Evolutionary conservation across 23 red algal genomes (phyloP), one percentile per base, ranked within the genome.

Genomic region (Gracilaria domingensis): DNA sequence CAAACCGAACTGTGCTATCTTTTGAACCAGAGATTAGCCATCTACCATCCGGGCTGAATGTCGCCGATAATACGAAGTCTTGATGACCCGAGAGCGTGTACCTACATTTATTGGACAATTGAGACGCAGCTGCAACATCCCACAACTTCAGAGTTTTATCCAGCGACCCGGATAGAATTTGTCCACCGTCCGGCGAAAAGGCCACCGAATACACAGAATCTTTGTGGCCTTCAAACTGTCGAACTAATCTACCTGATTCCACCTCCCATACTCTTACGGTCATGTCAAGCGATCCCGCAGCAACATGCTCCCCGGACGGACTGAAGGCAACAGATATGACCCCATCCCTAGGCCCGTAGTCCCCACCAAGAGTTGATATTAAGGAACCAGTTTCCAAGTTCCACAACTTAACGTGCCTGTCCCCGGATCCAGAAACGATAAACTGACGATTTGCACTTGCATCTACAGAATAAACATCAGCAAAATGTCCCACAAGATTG

Each of bases 171-270:
- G 96, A 98, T 35, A 98, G 69, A 39, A 98, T 44, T 51, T 82
- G 34, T 40, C 92, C 45, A 28, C 96, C 91, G 61, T 98, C 96
- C 26, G 88, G 92, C 30, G 96, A 98, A 83, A 98, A 98, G 16
- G 96, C 96, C 14, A 98, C 96, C 20, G 96, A 94, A 59, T 98
- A 98, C 42, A 98, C 96, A 57, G 96, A 98, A 71, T 98, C 96
- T n/a, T 86, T 74, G 67, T 98, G 96, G 4, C 93, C 92, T 29
- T 91, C 92, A 75, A 98, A 93, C 64, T 74, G 59, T 39, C 93
- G 79, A 26, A 98, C 92, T 1, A 98, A 16, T 26, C 88, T 59
- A 23, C 79, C 56, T 12, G 91, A 86, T 38, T 91, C 91, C 44
- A 98, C 96, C 21, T 98, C 96, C 92, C 92, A 98, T 56, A 98